phyloP scores from a whole-genome alignment of 768 basidiomycete genomes.

The Lentinula sp. region DNA sequence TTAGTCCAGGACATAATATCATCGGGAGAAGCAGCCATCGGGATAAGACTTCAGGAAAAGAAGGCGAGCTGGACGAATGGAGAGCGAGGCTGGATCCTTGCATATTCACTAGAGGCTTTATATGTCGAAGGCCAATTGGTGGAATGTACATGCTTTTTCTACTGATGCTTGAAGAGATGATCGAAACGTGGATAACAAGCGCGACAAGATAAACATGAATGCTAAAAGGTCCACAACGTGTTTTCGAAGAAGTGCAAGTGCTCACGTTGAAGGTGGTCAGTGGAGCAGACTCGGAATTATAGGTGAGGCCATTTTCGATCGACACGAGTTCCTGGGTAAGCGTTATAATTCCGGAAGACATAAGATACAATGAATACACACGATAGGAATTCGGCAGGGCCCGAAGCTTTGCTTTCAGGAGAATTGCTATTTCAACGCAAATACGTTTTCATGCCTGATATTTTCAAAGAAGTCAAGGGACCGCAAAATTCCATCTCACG shows the following conservation, averaged over 20 bases:
- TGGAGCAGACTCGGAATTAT: slow-evolving; percentile 66
- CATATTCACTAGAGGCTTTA: slow-evolving; percentile 41
- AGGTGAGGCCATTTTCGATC: slow-evolving; percentile 58
- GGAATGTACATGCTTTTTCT: slow-evolving; percentile 35
- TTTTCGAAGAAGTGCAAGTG: slow-evolving; percentile 59
- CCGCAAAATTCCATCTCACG: slow-evolving; percentile 7
- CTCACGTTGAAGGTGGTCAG: slow-evolving; percentile 55
- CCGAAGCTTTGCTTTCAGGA: slow-evolving; percentile 11
- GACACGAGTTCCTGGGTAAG: slow-evolving; percentile 50
- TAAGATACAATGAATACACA: slow-evolving; percentile 8
- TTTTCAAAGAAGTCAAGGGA: slow-evolving; percentile 1
- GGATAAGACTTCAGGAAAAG: slow-evolving; percentile 13
- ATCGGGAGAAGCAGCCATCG: slow-evolving; percentile 49
- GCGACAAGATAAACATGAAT: slow-evolving; percentile 70
- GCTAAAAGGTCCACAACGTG: slow-evolving; percentile 61
- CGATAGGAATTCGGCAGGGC: slow-evolving; percentile 6
- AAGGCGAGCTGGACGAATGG: slow-evolving; percentile 19
- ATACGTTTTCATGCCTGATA: slow-evolving; percentile 5
- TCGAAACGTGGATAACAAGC: slow-evolving; percentile 71
- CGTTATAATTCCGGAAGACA: slow-evolving; percentile 16
- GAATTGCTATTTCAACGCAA: slow-evolving; percentile 6
- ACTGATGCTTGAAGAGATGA: slow-evolving; percentile 53
- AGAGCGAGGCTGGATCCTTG: slow-evolving; percentile 22
- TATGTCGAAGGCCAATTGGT: slow-evolving; percentile 38
- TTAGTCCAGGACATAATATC: slow-evolving; percentile 85